Conservation (phyloP, 495 filamentous ascomycete genomes). For the Bacidia gigantensis region DNA sequence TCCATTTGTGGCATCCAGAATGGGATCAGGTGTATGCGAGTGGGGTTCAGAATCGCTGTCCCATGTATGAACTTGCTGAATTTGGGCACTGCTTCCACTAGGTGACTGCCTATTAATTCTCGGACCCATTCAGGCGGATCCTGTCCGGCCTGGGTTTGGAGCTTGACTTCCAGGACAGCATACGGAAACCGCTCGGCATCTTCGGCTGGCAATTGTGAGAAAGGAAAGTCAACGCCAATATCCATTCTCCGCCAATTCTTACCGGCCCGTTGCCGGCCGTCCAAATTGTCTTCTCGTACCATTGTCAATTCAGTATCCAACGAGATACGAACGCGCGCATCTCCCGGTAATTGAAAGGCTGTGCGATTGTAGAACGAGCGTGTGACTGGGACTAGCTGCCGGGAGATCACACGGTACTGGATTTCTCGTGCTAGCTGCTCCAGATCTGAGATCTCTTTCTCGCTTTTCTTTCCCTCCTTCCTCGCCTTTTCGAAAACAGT, state of each 20-base stretch:
- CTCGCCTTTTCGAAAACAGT: conserved; percentile 87
- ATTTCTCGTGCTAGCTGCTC: conserved; percentile 84
- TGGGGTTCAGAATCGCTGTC: conserved; percentile 70
- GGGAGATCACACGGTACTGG: conserved; percentile 80
- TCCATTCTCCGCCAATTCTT: conserved; percentile 95
- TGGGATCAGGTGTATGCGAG: conserved; percentile 76
- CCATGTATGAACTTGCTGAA: conserved; percentile 99
- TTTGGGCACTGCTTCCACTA: conserved; percentile 96
- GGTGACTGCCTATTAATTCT: conserved; percentile 77
- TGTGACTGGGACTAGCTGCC: conserved; percentile 70
- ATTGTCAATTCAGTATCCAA: conserved; percentile 93
- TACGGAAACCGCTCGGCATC: conserved; percentile 92
- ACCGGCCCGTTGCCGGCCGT: conserved; percentile 60
- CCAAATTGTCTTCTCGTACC: conserved; percentile 87
- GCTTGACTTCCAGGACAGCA: conserved; percentile 90
- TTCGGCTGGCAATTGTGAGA: conserved; percentile 69
- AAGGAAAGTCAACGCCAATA: conserved; percentile 92
- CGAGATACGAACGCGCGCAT: conserved; percentile 91
- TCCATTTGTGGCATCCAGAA: conserved; percentile 99
- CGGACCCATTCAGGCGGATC: conserved; percentile 94
- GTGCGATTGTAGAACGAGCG: conserved; percentile 96
- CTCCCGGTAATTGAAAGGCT: conserved; percentile 92
- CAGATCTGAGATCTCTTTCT: conserved; percentile 76
- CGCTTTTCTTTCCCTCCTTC: conserved; percentile 82
- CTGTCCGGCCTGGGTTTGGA: conserved; percentile 94